Evolutionary conservation across 805 yeast genomes (phyloP), one percentile per base, ranked within the genome.

Genomic region (Ogataea sp.): DNA sequence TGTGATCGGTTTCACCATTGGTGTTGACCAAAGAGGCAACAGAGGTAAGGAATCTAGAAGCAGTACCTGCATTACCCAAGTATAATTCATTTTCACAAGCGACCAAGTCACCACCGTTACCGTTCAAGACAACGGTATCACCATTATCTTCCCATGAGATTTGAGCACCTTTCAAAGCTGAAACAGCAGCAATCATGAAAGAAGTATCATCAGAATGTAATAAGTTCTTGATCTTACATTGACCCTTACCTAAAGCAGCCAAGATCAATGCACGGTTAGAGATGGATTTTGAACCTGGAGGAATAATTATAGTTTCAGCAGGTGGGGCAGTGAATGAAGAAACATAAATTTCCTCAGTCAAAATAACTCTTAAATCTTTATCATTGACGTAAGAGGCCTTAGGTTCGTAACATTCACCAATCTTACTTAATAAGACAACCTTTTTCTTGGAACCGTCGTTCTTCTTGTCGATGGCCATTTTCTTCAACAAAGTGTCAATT

Each of bases 1-100:
- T 78, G 43, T 67, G 54, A 26, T 70, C 65, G 4, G 54, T 39
- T 5, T 51, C 56, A 3, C 58, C 53, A 14, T 71, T 53, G 23
- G 78, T 66, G 17, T 73, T 68, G 5, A 84, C 95, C 43, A 89
- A 67, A n/a, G 95, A 74, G 16, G 95, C 96, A 23, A 93, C 90
- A 2, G 96, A 77, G 2, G 97, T 85, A 55, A 93, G 72, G 60
- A 93, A 93, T 53, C 98, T 75, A 6, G 97, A 85, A 4, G 98
- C 97, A 33, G 98, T 93, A 48, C 98, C 98, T 1, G 98, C 97
- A 56, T 93, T 93, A 42, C 98, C 98, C 45, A 93, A 70, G 62
- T 87, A 93, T 41, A 93, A 67, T 45, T 79, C 83, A 38, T 79
- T 76, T 15, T 65, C 62, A 37, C 80, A 73, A 3, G 94, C 81